These are phyloP conservation scores for Colletotrichum falcatum DNA, from an alignment of 2,329 filamentous ascomycete genomes.

Conservation along the genomic window DNA sequence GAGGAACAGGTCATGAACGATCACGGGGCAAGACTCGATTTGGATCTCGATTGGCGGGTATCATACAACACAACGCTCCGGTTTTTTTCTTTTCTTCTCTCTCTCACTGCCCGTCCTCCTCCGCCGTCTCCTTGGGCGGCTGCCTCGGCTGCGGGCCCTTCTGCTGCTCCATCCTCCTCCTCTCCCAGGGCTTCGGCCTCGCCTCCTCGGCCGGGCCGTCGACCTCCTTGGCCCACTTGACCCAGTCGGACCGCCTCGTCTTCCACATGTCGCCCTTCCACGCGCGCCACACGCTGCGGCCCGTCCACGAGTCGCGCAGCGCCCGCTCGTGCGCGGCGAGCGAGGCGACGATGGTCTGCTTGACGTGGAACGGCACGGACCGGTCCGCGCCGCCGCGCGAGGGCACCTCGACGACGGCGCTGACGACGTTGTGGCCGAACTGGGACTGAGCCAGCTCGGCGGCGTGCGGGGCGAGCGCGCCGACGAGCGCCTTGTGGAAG, in stretches of 20 bases:
- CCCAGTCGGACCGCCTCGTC: slow-evolving; percentile 65
- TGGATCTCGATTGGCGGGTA: slow-evolving; percentile 35
- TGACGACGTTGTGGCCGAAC: slow-evolving; percentile 64
- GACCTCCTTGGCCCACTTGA: slow-evolving; percentile 66
- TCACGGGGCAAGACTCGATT: not conserved
- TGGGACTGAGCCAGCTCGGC: slow-evolving; percentile 62
- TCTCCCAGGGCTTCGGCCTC: slow-evolving; percentile 40
- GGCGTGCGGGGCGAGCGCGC: slow-evolving; percentile 58
- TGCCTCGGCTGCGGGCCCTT: slow-evolving; percentile 22
- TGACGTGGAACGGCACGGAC: slow-evolving; percentile 67
- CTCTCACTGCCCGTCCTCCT: slow-evolving; percentile 21
- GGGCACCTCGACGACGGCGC: slow-evolving; percentile 62
- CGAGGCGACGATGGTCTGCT: slow-evolving; percentile 65
- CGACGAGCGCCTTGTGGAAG: slow-evolving; percentile 68
- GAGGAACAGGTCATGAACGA: not conserved
- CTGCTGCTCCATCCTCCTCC: slow-evolving; percentile 35
- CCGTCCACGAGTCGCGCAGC: slow-evolving; percentile 65
- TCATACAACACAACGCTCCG: slow-evolving; percentile 33
- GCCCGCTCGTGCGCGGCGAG: slow-evolving; percentile 61
- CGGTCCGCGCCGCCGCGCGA: slow-evolving; percentile 60
- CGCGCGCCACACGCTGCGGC: slow-evolving; percentile 66
- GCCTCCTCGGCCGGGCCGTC: slow-evolving; percentile 42
- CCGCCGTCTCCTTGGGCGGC: slow-evolving; percentile 6
- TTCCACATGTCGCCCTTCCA: slow-evolving; percentile 71
- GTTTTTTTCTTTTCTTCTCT: too few species aligned